These are phyloP conservation scores for Penicillium sp. DNA, from an alignment of 2,329 filamentous ascomycete genomes.

Conservation along the genomic window DNA sequence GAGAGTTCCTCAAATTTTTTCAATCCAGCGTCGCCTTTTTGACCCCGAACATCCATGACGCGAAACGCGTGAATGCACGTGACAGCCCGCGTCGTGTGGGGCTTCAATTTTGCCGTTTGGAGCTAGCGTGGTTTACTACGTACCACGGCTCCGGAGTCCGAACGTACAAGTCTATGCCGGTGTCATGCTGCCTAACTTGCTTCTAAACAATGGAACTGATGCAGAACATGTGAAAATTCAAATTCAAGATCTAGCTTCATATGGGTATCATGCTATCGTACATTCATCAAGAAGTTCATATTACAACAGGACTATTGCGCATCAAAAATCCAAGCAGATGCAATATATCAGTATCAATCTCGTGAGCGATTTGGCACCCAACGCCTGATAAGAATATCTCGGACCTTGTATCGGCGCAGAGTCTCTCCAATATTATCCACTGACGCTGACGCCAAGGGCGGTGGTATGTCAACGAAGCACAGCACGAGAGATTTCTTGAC, in stretches of 20 bases:
- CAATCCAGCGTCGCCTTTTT: neutral
- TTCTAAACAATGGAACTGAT: no score
- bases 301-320: neutral
- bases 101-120: neutral
- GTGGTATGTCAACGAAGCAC: constrained; percentile 86
- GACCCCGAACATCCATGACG: constrained; percentile 6
- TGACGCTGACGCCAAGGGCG: constrained; percentile 50
- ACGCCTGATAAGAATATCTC: constrained; percentile 75
- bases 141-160: neutral
- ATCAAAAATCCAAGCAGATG: neutral
- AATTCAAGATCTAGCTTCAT: neutral
- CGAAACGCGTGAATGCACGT: constrained; percentile 15
- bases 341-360: constrained; percentile 40
- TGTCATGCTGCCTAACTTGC: no score
- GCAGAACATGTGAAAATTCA: neutral
- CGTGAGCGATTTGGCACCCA: constrained; percentile 80
- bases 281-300: constrained; percentile 9
- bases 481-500: constrained; percentile 87
- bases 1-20: neutral
- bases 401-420: constrained; percentile 67
- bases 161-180: no score
- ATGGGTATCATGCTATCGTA: constrained; percentile 15
- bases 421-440: constrained; percentile 57
- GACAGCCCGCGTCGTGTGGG: constrained; percentile 2
- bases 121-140: constrained; percentile 3